Percentiles rank a stretch among this genome's conserved stretches.
These are phyloP conservation scores for Blumeria hordei DNA, from an alignment of 2,329 filamentous ascomycete species.

Conservation along the genomic window DNA sequence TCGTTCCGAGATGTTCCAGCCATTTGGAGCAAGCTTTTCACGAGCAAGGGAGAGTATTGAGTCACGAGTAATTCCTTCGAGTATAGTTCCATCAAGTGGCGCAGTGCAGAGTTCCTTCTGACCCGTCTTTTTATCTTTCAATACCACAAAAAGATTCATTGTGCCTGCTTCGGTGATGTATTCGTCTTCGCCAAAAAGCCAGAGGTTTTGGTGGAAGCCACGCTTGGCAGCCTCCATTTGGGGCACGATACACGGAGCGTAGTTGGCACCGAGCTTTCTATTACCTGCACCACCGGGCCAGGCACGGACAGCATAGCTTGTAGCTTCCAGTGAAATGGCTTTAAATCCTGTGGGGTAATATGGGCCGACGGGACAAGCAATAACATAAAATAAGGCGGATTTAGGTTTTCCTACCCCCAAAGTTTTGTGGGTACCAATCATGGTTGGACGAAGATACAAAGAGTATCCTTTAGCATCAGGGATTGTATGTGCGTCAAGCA, in stretches of 20 bases:
- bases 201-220: slow-evolving; percentile 94
- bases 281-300: slow-evolving; percentile 96
- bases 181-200: slow-evolving; percentile 90
- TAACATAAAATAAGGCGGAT: slow-evolving; percentile 78
- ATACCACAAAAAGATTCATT: slow-evolving; percentile 89
- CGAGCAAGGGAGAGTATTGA: slow-evolving; percentile 68
- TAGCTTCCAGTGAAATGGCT: slow-evolving; percentile 83
- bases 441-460: slow-evolving; percentile 80
- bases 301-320: slow-evolving; percentile 84
- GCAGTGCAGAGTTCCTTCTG: slow-evolving; percentile 87
- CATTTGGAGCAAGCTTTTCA: slow-evolving; percentile 60
- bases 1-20: slow-evolving; percentile 71
- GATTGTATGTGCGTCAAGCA: slow-evolving; percentile 74
- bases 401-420: slow-evolving; percentile 82
- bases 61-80: slow-evolving; percentile 85
- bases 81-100: slow-evolving; percentile 84
- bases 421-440: slow-evolving; percentile 92
- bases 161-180: slow-evolving; percentile 94
- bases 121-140: slow-evolving; percentile 68
- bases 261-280: slow-evolving; percentile 97
- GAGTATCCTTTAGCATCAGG: slow-evolving; percentile 72
- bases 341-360: slow-evolving; percentile 99
- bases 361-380: slow-evolving; percentile 85
- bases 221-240: slow-evolving; percentile 76
- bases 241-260: slow-evolving; percentile 95